Conservation (phyloP, 257 asterid species). For the Coffea canephora region DNA sequence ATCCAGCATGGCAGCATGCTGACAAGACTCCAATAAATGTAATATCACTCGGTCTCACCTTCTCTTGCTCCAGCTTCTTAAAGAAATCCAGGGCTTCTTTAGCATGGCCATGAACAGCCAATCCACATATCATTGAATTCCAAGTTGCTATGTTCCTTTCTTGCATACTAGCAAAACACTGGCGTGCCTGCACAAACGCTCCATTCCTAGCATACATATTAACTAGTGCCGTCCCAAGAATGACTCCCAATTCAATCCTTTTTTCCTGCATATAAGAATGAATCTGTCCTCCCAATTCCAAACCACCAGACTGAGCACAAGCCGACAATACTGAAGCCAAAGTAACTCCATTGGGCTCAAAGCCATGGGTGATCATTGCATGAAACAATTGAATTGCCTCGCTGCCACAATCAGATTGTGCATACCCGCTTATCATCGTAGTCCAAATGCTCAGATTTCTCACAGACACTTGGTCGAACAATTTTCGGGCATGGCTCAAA, state of each 20-base stretch:
- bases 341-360: conserved; percentile 56
- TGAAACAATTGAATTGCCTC: conserved; percentile 62
- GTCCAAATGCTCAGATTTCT: conserved; percentile 69
- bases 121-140: conserved; percentile 82
- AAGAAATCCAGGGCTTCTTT: conserved; percentile 59
- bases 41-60: conserved; percentile 49
- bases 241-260: conserved; percentile 49
- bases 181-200: conserved; percentile 48
- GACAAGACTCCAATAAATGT: conserved; percentile 80
- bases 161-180: conserved; percentile 46
- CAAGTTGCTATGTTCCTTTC: conserved; percentile 71
- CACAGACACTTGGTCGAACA: conserved; percentile 62
- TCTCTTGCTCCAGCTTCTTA: conserved; percentile 39
- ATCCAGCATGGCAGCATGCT: conserved; percentile 80
- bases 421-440: conserved; percentile 76
- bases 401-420: conserved; percentile 47
- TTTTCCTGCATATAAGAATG: conserved; percentile 48
- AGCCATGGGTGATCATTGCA: conserved; percentile 47
- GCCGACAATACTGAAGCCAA: conserved; percentile 75
- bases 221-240: conserved; percentile 87
- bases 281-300: conserved; percentile 70
- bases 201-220: conserved; percentile 91
- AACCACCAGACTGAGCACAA: conserved; percentile 73
- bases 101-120: conserved; percentile 77
- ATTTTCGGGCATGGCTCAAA: conserved; percentile 42